Conservation (phyloP, 2,329 filamentous ascomycete genomes). For the Aureobasidium subglaciale region DNA sequence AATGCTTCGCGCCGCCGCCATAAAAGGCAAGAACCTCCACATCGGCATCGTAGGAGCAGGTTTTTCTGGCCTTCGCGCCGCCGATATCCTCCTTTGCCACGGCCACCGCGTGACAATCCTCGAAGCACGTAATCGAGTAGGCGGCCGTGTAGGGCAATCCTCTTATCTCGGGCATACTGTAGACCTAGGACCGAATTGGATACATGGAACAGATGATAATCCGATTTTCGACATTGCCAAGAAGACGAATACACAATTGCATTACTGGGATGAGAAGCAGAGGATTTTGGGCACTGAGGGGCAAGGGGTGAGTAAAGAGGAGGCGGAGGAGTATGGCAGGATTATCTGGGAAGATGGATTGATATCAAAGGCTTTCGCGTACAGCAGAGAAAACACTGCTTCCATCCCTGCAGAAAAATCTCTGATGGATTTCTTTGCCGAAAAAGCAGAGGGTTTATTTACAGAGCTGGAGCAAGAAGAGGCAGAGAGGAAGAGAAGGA, state of each 20-base stretch:
- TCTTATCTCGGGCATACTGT: slow-evolving; percentile 40
- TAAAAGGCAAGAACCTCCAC: neutral
- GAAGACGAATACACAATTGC: slow-evolving; percentile 49
- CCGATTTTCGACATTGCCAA: slow-evolving; percentile 61
- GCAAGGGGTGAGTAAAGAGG: slow-evolving; percentile 38
- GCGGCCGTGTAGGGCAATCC: slow-evolving; percentile 53
- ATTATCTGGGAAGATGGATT: slow-evolving; percentile 55
- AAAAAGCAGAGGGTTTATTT: slow-evolving; percentile 41
- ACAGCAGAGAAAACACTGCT: slow-evolving; percentile 52
- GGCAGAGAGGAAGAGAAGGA: slow-evolving; percentile 43
- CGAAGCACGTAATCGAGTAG: slow-evolving; percentile 60
- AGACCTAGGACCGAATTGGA: slow-evolving; percentile 72
- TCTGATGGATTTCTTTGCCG: slow-evolving; percentile 51
- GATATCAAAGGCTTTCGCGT: slow-evolving; percentile 59
- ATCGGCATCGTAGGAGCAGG: slow-evolving; percentile 65
- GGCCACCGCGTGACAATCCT: slow-evolving; percentile 63
- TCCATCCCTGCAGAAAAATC: slow-evolving; percentile 48
- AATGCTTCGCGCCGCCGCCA: slow-evolving; percentile 10
- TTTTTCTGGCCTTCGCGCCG: slow-evolving; percentile 62
- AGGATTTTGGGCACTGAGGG: slow-evolving; percentile 54
- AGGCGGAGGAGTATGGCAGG: slow-evolving; percentile 35
- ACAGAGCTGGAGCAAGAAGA: slow-evolving; percentile 26
- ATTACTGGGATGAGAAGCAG: slow-evolving; percentile 49
- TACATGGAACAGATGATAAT: slow-evolving; percentile 65
- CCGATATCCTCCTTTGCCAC: slow-evolving; percentile 57